Evolutionary conservation across 169 alveolate genomes (phyloP).

Genomic region (Theileria equi): DNA sequence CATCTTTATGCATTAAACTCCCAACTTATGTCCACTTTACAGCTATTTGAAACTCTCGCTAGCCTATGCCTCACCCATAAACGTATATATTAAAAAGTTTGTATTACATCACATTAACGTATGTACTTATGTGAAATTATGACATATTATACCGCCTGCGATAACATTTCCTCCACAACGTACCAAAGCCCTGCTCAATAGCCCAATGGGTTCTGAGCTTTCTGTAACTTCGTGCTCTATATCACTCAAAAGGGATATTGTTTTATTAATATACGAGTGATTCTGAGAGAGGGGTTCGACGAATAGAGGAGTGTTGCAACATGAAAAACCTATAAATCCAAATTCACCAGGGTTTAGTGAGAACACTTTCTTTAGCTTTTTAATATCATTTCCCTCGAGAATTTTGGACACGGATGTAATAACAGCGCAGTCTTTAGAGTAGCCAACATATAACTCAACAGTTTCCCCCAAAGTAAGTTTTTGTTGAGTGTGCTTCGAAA

Average conservation of each 20-base stretch:
- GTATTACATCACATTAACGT: no score
- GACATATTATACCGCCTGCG: slow-evolving; percentile 48
- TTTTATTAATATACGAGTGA: neutral
- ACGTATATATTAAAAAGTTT: no score
- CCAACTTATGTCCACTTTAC: no score
- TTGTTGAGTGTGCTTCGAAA: slow-evolving; percentile 3
- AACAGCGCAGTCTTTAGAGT: slow-evolving; percentile 26
- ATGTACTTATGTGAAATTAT: no score
- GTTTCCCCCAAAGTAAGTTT: slow-evolving; percentile 37
- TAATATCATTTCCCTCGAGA: neutral
- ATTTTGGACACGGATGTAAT: neutral
- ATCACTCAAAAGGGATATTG: neutral
- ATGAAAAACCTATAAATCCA: slow-evolving; percentile 21
- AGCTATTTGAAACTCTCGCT: no score
- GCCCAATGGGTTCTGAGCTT: neutral
- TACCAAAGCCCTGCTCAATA: slow-evolving; percentile 45
- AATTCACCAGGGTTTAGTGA: slow-evolving; percentile 45
- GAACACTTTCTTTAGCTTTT: slow-evolving; percentile 32
- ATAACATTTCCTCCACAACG: slow-evolving; percentile 35
- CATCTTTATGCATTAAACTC: no score
- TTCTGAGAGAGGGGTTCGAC: slow-evolving; percentile 20
- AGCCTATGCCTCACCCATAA: no score
- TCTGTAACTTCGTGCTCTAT: neutral
- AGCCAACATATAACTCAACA: slow-evolving; percentile 43
- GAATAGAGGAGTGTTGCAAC: slow-evolving; percentile 19